Evolutionary conservation across 352 stramenopile genomes (phyloP), one percentile per base, ranked within the genome.

Genomic region (Globisporangium cystogenes): DNA sequence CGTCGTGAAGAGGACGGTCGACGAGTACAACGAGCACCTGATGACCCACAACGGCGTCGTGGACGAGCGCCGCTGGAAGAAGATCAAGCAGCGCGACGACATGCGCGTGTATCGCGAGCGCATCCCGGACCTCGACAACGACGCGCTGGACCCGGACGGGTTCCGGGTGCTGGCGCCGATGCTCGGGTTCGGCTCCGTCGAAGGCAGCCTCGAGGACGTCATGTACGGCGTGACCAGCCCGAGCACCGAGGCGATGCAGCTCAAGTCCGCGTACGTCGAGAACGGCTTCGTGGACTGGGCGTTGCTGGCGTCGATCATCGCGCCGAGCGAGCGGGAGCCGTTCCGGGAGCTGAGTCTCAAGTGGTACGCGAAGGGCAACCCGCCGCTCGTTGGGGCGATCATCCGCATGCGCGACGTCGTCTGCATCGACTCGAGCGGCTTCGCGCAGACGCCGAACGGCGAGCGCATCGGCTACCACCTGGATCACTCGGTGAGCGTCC

Each of bases 201-300:
- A 27, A 5, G 55, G 46, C 6, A 49, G 4, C 14, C 36, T 61
- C 7, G 55, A 61, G 5, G 37, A 42, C 16, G 37, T 21, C 37
- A 20, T 42, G 37, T 42, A 42, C 37, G 37, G 15, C 37, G 21
- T 48, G 26, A 21, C 27, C 7, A 46, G n/a, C 23, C 62, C 62
- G 33, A 74, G 70, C 44, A 39, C 68, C 43, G 72, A 74, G n/a
- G 62, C 60, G 48, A 76, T 81, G 70, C 64, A 70, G 50, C 67
- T 86, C 55, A 75, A 77, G 46, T 69, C 68, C 33, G 68, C 76
- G 8, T 79, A 82, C 56, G 62, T 81, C 27, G 60, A 74, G 12
- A 71, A 84, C 53, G 58, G 70, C 51, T 65, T 81, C 39, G 67
- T 77, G 14, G 74, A 86, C 55, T 69, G 63, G 52, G 61, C 64